phyloP scores from a whole-genome alignment of 176 grass and related monocot species.

The Olyra latifolia region DNA sequence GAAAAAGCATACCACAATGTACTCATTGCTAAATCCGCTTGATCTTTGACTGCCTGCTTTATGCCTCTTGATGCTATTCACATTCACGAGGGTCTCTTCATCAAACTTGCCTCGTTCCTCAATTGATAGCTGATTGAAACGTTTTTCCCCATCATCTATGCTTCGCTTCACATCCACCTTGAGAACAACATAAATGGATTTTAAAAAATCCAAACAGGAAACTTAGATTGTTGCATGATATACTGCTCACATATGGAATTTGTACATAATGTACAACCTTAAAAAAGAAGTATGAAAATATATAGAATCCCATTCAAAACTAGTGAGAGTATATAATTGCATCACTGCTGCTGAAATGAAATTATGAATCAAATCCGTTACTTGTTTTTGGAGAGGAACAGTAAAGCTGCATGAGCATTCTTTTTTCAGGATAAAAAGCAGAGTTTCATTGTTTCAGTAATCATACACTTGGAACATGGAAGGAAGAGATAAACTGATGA shows the following conservation, averaged over 20 bases:
- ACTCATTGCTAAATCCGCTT: constrained; percentile 87
- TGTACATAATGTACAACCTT: not conserved
- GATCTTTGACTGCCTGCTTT: constrained; percentile 63
- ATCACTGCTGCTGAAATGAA: not conserved
- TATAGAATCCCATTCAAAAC: not conserved
- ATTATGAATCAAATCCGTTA: not conserved
- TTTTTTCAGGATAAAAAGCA: not conserved
- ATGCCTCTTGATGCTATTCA: constrained; percentile 94
- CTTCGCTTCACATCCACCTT: constrained; percentile 95
- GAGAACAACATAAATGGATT: constrained; percentile 13
- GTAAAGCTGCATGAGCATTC: constrained; percentile 16
- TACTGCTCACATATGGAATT: not conserved
- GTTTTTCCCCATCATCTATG: constrained; percentile 86
- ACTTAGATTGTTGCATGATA: constrained; percentile 18
- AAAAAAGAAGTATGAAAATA: not conserved
- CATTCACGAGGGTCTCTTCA: constrained; percentile 98
- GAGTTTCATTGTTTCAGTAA: constrained; percentile 9
- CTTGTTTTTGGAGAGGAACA: not conserved
- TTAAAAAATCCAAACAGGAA: constrained; percentile 16
- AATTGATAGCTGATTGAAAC: constrained; percentile 96
- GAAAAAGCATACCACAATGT: constrained; percentile 82
- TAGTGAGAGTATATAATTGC: not conserved
- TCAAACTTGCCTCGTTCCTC: constrained; percentile 99
- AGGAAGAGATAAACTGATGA: not conserved
- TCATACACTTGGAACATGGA: not conserved